These are phyloP conservation scores for Pouteria glomerata DNA, from an alignment of 148 eudicot genomes.

Conservation along the genomic window DNA sequence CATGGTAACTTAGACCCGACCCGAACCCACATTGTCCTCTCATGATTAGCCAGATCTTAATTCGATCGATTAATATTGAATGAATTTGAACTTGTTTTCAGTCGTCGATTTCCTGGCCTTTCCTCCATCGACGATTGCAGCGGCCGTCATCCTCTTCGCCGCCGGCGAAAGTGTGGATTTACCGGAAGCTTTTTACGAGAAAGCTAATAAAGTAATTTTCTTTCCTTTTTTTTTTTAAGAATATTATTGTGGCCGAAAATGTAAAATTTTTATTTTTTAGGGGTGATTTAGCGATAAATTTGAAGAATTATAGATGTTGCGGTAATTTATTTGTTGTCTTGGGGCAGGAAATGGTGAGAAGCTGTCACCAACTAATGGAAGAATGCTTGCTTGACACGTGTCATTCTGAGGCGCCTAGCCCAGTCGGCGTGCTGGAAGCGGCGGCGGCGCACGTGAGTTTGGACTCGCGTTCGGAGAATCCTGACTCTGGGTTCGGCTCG, in stretches of 20 bases:
- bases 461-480: conserved; percentile 15
- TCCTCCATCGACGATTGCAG: conserved; percentile 28
- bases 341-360: conserved; percentile 31
- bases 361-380: conserved; percentile 38
- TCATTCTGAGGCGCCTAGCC: conserved; percentile 21
- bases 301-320: background rate
- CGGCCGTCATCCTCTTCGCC: conserved; percentile 27
- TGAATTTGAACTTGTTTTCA: conserved; percentile 5
- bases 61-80: no score
- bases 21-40: no score
- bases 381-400: conserved; percentile 29
- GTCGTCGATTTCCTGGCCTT: conserved; percentile 26
- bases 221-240: background rate
- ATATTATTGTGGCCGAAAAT: background rate
- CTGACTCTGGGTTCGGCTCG: background rate
- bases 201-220: conserved; percentile 20
- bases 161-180: conserved; percentile 18
- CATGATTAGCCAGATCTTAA: no score
- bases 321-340: conserved; percentile 5
- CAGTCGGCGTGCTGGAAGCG: conserved; percentile 25
- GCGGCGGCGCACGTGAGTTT: conserved; percentile 21
- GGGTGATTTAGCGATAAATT: no score
- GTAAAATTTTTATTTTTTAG: background rate
- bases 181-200: conserved; percentile 16
- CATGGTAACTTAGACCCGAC: conserved; percentile 19